These are phyloP conservation scores for Kuraishia piskuri DNA, from an alignment of 805 yeast species.

Conservation along the genomic window DNA sequence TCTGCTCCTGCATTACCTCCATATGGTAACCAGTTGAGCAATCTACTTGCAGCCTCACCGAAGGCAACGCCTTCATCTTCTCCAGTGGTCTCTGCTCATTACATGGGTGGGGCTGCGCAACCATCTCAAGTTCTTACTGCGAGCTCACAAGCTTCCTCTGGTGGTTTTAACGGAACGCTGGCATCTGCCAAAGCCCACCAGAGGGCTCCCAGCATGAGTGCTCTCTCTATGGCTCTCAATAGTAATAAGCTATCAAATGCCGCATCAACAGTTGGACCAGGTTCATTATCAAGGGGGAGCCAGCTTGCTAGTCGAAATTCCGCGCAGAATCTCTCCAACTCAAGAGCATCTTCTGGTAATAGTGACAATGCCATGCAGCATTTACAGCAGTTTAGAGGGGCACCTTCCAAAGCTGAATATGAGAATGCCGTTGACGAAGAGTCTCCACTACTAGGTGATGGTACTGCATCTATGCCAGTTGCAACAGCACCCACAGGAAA, in stretches of 20 bases:
- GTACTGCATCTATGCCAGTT: neutral
- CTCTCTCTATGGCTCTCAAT: neutral
- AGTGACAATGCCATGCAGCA: neutral
- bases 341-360: constrained; percentile 5
- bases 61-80: neutral
- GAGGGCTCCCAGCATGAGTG: neutral
- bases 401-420: constrained; percentile 1
- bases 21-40: neutral
- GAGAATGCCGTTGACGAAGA: constrained; percentile 3
- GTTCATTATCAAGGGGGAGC: neutral
- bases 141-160: neutral
- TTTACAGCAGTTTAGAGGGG: constrained; percentile 6
- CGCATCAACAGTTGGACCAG: neutral
- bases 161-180: neutral
- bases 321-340: constrained; percentile 2
- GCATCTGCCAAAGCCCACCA: neutral
- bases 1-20: neutral
- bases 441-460: neutral
- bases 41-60: neutral
- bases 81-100: neutral
- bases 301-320: neutral
- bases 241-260: neutral
- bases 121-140: neutral
- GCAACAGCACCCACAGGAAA: neutral
- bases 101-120: neutral